Conservation (phyloP, 306 rosid genomes). For the Ziziphus jujuba region DNA sequence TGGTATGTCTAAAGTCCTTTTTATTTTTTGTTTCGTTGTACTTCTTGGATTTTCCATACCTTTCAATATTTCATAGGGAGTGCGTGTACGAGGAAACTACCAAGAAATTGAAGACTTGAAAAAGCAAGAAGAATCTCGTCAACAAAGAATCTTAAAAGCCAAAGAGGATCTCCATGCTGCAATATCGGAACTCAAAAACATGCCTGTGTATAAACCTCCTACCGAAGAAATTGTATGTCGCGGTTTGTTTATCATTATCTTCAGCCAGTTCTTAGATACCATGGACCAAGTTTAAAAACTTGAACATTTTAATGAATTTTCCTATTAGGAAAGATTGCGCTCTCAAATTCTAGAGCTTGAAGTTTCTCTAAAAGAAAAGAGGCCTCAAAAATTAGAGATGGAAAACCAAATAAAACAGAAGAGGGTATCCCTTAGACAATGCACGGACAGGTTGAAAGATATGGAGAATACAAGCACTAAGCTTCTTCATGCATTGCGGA, state of each 20-base stretch:
- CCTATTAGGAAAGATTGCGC: conserved; percentile 50
- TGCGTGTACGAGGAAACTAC: conserved; percentile 56
- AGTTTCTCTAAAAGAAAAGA: conserved; percentile 49
- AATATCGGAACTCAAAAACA: conserved; percentile 55
- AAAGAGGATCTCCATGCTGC: conserved; percentile 74
- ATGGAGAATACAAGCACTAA: conserved; percentile 63
- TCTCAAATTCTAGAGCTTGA: conserved; percentile 54
- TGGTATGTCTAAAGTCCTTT: conserved; percentile 47
- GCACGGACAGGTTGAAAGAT: conserved; percentile 60
- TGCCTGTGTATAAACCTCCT: conserved; percentile 50
- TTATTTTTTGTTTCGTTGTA: conserved; percentile 12
- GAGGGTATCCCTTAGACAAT: conserved; percentile 32
- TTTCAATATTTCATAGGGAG: conserved; percentile 48
- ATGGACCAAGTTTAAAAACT: conserved; percentile 22
- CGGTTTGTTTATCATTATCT: no score
- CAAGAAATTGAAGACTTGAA: conserved; percentile 71
- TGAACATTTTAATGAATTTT: conserved; percentile 1
- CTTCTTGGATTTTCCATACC: conserved; percentile 20
- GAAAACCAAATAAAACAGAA: conserved; percentile 45
- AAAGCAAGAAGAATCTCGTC: conserved; percentile 69
- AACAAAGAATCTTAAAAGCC: conserved; percentile 45
- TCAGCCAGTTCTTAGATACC: not conserved
- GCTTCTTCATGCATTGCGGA: conserved; percentile 55
- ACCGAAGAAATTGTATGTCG: conserved; percentile 70
- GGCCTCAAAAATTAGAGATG: conserved; percentile 48